phyloP scores from a whole-genome alignment of 306 rosid genomes.

The Quercus parvula region DNA sequence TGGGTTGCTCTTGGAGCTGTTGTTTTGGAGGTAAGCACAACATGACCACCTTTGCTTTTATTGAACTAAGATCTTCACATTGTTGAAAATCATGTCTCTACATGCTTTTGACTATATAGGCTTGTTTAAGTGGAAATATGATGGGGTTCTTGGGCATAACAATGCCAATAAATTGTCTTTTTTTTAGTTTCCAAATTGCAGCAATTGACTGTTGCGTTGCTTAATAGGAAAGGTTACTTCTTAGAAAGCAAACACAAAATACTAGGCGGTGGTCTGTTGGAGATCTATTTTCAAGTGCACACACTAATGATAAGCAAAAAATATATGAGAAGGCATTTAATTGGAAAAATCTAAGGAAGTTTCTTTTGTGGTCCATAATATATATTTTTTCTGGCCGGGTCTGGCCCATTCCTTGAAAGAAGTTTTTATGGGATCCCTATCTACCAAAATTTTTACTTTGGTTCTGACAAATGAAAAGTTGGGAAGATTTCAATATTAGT shows the following conservation, averaged over 20 bases:
- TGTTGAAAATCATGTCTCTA: not conserved
- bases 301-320: too few species aligned
- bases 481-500: too few species aligned
- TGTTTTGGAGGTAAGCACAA: constrained; percentile 67
- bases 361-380: too few species aligned
- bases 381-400: not conserved
- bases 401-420: constrained; percentile 1
- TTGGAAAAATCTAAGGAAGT: too few species aligned
- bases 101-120: not conserved
- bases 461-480: too few species aligned
- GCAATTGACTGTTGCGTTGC: too few species aligned
- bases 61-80: not conserved
- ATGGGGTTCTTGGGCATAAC: not conserved
- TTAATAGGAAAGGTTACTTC: too few species aligned
- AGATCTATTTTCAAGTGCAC: too few species aligned
- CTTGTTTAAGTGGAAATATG: not conserved
- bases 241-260: too few species aligned
- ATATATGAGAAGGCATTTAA: too few species aligned
- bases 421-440: constrained; percentile 15
- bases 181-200: too few species aligned
- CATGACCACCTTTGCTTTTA: not conserved
- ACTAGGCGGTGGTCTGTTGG: too few species aligned
- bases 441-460: constrained; percentile 2
- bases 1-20: constrained; percentile 94
- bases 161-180: not conserved